phyloP scores from a whole-genome alignment of 2,329 filamentous ascomycete species.

The Colletotrichum camelliae region DNA sequence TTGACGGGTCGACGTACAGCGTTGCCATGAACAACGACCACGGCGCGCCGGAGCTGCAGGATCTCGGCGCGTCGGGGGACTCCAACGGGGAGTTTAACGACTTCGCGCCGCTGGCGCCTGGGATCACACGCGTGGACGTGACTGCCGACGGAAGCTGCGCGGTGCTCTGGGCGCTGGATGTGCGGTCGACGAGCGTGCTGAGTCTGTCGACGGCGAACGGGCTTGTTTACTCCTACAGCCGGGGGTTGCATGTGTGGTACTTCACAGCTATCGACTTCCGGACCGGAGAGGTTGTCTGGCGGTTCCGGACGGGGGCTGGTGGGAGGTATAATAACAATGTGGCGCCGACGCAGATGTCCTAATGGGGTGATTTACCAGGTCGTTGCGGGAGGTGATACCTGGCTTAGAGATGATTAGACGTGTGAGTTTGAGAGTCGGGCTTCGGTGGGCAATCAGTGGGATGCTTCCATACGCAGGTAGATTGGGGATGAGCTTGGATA shows the following conservation, averaged over 20 bases:
- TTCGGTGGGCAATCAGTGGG: background rate
- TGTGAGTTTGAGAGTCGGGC: background rate
- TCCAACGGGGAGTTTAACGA: background rate
- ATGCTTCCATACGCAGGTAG: background rate
- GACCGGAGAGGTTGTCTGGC: background rate
- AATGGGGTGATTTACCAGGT: background rate
- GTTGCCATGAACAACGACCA: background rate
- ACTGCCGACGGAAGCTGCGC: background rate
- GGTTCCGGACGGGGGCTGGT: background rate
- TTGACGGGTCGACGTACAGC: background rate
- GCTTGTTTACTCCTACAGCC: background rate
- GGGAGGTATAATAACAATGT: background rate
- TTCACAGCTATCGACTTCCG: background rate
- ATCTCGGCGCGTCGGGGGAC: background rate
- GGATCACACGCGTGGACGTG: background rate
- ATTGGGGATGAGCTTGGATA: background rate
- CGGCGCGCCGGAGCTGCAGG: background rate
- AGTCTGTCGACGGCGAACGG: background rate
- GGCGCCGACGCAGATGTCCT: background rate
- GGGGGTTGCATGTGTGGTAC: background rate
- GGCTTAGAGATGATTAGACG: background rate
- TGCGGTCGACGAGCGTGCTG: background rate
- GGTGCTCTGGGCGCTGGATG: background rate
- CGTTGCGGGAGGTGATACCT: background rate
- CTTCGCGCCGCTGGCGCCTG: background rate